Conservation (phyloP, 306 rosid genomes). For the Quercus agrifolia region DNA sequence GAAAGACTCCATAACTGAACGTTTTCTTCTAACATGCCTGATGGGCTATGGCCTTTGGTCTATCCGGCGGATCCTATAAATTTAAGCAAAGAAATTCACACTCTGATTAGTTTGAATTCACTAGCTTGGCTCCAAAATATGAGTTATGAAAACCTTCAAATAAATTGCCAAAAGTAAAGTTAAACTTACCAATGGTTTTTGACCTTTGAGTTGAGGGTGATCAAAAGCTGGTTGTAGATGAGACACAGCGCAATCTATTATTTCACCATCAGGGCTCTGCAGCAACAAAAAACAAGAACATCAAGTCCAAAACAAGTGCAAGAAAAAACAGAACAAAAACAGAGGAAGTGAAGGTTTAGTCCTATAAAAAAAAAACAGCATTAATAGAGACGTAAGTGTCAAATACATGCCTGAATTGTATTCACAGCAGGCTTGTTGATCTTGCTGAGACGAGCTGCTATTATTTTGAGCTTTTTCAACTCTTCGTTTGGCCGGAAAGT, state of each 20-base stretch:
- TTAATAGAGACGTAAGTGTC: neutral
- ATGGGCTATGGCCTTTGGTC: constrained; percentile 45
- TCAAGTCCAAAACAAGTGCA: constrained; percentile 6
- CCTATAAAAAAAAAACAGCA: neutral
- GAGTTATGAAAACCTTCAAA: neutral
- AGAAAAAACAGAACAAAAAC: constrained; percentile 14
- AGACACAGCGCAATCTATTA: constrained; percentile 76
- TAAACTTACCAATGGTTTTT: constrained; percentile 64
- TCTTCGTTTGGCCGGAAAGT: constrained; percentile 57
- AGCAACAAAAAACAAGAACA: neutral
- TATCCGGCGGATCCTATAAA: constrained; percentile 74
- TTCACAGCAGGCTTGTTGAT: constrained; percentile 76
- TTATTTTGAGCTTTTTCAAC: constrained; percentile 43
- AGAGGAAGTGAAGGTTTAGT: constrained; percentile 20
- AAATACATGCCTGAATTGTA: constrained; percentile 64
- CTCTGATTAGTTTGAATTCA: neutral
- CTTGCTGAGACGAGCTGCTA: constrained; percentile 55
- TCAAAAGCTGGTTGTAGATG: constrained; percentile 93
- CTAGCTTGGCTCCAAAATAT: neutral
- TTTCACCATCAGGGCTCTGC: constrained; percentile 89
- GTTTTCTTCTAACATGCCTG: constrained; percentile 29
- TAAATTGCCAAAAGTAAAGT: neutral
- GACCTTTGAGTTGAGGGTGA: constrained; percentile 70
- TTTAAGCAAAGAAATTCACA: constrained; percentile 11
- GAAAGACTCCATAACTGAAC: constrained; percentile 69